Evolutionary conservation across 768 basidiomycete genomes (phyloP), one percentile per base, ranked within the genome.

Genomic region (Suillus paluster): DNA sequence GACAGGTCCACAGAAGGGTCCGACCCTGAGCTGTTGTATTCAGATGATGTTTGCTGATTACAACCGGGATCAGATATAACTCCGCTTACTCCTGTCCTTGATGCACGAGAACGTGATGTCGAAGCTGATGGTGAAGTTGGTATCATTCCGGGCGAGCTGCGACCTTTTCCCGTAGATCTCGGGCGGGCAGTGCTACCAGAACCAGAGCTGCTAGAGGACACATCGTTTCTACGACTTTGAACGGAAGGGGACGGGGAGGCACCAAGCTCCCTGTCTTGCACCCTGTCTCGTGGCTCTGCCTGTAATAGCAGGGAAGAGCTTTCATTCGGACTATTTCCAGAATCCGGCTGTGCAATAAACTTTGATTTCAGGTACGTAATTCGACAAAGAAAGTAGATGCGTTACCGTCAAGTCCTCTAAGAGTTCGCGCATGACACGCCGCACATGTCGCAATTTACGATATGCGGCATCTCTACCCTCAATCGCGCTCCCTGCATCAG

Each of bases 341-440:
- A 27, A 25, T 55, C 54, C 25, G 11, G 17, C 54, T 55, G 25
- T 2, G 6, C 25, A 17, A 54, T 19, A 23, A 55, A 39, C 25
- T 2, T 55, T 27, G 54, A 39, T 25, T 25, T 55, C 17, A 55
- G 38, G 38, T 17, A 23, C 38, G 23, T 39, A 19, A 19, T 39
- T 19, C 38, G 33, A 12, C 48, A 55, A 50, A 58, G 30, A 34
- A 23, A 48, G 27, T 48, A 49, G 39, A n/a, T 62, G 59, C 46
- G 64, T 68, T 67, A 79, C 73, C 70, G 79, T 78, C 49, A 75
- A 73, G 60, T 83, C 80, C 33, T 78, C 72, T 17, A 84, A 56
- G 33, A 85, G 69, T 61, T 80, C 77, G 42, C 73, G 67, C 58
- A 84, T 72, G 15, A 83, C 77, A 62, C 74, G 79, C 21, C 75